Evolutionary conservation across 1,284 basidiomycete genomes (phyloP), one percentile per base, ranked within the genome.

Genomic region (Leccinum solheimii): DNA sequence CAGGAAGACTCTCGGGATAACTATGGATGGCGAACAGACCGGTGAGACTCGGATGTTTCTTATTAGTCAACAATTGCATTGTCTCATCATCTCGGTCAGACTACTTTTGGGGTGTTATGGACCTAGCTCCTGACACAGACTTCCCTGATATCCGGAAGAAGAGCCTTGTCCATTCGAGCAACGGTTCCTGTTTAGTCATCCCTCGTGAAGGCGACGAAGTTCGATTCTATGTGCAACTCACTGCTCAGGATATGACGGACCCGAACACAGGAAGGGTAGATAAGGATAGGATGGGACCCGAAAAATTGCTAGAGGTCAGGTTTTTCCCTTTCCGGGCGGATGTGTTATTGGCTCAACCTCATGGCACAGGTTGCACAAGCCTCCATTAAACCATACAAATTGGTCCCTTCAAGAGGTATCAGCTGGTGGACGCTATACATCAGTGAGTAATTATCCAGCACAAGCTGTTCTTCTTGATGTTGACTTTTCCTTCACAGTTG

Each of bases 101-200:
- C 64, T 81, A 76, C 52, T 78, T 84, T 49, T 86, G 84, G 84
- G 84, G 84, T 11, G 84, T 86, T 8, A 66, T 86, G 43, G 83
- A 86, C 70, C 77, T 81, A 52, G 68, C 81, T 2, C 83, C 83
- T 2, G 75, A 77, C 4, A 84, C 84, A 9, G 76, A 86, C 71
- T 85, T 87, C 72, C 86, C 87, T 0, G 87, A 89, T 68, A 81
- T 85, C 62, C 80, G 86, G 52, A 83, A 81, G 65, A 77, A 80
- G 55, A 78, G 78, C 48, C 83, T 84, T 16, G 81, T 89, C 40
- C 86, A 87, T 72, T 85, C 84, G 0, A 75, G 77, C 53, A 79
- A 80, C 62, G 82, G 83, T 40, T 81, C 81, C 1, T 78, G 77
- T 48, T 67, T 84, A 73, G 67, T 83, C 57, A 78, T 83, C 43